Evolutionary conservation across 805 yeast species (phyloP).

Genomic region (Komagataella pseudopastoris): DNA sequence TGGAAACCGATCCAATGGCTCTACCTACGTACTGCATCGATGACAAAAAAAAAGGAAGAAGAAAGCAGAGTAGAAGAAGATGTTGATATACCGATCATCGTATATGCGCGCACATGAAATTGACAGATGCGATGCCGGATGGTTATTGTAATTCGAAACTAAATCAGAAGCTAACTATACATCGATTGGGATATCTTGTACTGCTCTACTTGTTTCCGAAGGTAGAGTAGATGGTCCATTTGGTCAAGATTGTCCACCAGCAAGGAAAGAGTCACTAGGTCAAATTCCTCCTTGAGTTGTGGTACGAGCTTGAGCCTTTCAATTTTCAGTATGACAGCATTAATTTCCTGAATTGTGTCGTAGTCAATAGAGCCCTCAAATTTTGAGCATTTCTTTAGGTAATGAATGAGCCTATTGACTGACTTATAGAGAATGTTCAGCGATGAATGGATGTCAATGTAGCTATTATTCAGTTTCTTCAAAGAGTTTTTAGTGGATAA

Average conservation of each 20-base stretch:
- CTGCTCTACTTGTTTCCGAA: neutral
- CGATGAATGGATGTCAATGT: neutral
- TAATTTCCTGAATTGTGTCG: neutral
- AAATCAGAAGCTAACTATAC: neutral
- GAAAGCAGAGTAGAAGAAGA: neutral
- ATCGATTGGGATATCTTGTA: neutral
- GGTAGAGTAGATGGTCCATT: neutral
- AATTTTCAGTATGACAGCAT: neutral
- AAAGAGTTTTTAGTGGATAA: neutral
- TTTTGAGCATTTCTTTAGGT: neutral
- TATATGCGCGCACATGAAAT: neutral
- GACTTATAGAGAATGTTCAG: neutral
- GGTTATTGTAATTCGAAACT: neutral
- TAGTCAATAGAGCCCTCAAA: neutral
- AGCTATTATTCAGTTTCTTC: neutral
- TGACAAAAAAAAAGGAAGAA: neutral
- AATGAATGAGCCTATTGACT: neutral
- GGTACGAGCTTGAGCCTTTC: neutral
- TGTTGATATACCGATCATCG: neutral
- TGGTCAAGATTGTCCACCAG: neutral
- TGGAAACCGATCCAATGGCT: constrained; percentile 88
- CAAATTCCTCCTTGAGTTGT: neutral
- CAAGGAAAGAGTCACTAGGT: neutral
- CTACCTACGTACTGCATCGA: constrained; percentile 92
- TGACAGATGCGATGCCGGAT: neutral